phyloP scores from a whole-genome alignment of 495 filamentous ascomycete species.

The Ascodesmis nigricans region DNA sequence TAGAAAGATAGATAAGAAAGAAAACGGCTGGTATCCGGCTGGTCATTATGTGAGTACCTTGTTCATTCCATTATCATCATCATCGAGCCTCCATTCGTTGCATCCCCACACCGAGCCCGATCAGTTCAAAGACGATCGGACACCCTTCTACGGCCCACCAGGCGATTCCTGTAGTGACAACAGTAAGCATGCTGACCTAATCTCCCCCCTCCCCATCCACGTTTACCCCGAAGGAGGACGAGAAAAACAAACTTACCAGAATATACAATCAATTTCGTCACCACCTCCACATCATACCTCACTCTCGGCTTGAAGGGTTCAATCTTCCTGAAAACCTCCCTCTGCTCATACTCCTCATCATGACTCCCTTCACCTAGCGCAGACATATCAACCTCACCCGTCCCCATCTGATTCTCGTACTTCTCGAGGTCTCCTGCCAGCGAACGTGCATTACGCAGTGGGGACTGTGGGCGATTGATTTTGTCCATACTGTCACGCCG shows the following conservation, averaged over 20 bases:
- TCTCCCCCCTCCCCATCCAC: constrained; percentile 7
- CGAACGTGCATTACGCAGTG: constrained; percentile 1
- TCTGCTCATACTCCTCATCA: constrained; percentile 34
- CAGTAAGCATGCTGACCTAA: constrained; percentile 1
- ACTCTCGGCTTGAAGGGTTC: constrained; percentile 52
- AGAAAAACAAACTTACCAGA: constrained; percentile 36
- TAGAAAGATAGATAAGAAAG: too few species aligned
- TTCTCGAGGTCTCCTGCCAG: constrained; percentile 5
- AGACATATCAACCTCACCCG: constrained; percentile 4
- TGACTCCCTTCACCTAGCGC: constrained; percentile 2
- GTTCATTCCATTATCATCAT: not conserved
- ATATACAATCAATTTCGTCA: constrained; percentile 93
- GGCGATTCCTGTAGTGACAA: constrained; percentile 38
- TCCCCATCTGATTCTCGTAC: constrained; percentile 8
- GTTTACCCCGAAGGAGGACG: not conserved
- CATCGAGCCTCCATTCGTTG: not conserved
- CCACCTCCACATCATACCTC: constrained; percentile 88
- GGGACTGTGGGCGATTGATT: too few species aligned
- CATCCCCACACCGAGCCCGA: constrained; percentile 32
- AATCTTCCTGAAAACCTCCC: constrained; percentile 64
- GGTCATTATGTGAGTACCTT: too few species aligned
- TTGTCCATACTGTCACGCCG: constrained; percentile 51
- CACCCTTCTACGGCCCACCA: constrained; percentile 48
- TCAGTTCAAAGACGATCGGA: constrained; percentile 41
- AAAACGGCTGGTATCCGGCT: too few species aligned